phyloP scores from a whole-genome alignment of 345 rosid species.

The Pistacia atlantica region DNA sequence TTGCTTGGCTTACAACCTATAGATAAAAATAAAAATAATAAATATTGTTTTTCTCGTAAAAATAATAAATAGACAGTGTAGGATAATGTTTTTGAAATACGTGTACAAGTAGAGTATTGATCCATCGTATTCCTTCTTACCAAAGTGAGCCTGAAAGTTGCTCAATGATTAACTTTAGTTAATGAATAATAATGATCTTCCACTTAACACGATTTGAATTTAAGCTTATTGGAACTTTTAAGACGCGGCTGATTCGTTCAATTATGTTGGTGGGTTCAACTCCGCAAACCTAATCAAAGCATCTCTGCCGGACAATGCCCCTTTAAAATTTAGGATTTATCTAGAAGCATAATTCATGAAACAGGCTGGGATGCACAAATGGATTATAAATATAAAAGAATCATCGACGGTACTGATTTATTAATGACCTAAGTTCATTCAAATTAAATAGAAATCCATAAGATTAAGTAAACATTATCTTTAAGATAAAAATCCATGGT shows the following conservation, averaged over 20 bases:
- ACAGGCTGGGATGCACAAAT: conserved; percentile 13
- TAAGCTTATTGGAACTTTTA: background rate
- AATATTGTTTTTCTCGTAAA: too few species aligned
- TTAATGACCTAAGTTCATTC: background rate
- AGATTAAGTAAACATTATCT: background rate
- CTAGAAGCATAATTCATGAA: background rate
- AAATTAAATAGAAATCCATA: background rate
- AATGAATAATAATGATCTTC: background rate
- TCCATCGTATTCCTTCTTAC: background rate
- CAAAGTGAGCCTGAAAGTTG: background rate
- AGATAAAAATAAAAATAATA: too few species aligned
- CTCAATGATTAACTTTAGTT: background rate
- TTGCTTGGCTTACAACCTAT: background rate
- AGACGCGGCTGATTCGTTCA: background rate
- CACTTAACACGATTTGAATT: background rate
- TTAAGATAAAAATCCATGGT: background rate
- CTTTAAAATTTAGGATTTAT: background rate
- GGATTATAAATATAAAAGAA: too few species aligned
- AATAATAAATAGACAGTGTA: too few species aligned
- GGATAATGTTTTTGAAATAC: background rate
- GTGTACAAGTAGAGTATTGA: background rate
- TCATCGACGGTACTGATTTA: background rate
- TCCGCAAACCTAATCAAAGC: background rate
- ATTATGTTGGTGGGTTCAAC: background rate
- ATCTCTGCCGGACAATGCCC: background rate